These are phyloP conservation scores for Penicillium sp. DNA, from an alignment of 2,329 filamentous ascomycete genomes.

Conservation along the genomic window DNA sequence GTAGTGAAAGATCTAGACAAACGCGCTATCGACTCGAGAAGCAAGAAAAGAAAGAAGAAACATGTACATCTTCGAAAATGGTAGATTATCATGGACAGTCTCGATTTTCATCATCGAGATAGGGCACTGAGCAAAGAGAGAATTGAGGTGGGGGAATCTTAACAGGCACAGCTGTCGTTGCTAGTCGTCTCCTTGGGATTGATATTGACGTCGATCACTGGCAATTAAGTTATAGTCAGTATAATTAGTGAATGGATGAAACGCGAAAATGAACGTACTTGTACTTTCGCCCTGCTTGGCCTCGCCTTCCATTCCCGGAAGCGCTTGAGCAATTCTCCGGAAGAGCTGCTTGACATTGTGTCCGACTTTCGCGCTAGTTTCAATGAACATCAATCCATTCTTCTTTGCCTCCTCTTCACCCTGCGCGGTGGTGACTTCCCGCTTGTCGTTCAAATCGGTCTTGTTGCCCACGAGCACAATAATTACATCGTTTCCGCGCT, in stretches of 20 bases:
- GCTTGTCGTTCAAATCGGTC: constrained; percentile 97
- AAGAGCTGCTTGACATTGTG: constrained; percentile 98
- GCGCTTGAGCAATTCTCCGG: constrained; percentile 94
- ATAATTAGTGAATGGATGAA: not conserved
- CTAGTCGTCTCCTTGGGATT: constrained; percentile 64
- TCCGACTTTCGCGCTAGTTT: constrained; percentile 95
- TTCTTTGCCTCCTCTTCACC: constrained; percentile 98
- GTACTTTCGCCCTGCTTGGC: constrained; percentile 74
- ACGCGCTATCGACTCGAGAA: constrained; percentile 37
- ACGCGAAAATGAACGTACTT: constrained; percentile 59
- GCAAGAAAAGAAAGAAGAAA: constrained; percentile 27
- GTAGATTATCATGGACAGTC: constrained; percentile 38
- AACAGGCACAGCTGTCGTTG: constrained; percentile 74
- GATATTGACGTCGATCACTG: constrained; percentile 93
- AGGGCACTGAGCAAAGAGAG: constrained; percentile 12
- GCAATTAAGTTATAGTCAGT: constrained; percentile 25
- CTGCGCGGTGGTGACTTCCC: constrained; percentile 93
- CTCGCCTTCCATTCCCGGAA: constrained; percentile 95
- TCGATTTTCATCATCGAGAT: constrained; percentile 31
- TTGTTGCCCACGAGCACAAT: constrained; percentile 99
- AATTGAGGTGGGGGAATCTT: constrained; percentile 14
- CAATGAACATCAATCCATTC: constrained; percentile 97
- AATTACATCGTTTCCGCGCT: constrained; percentile 97
- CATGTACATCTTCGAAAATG: constrained; percentile 41
- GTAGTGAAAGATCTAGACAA: constrained; percentile 26